Percentiles rank a stretch among this genome's conserved stretches.
Evolutionary conservation across 2,329 filamentous ascomycete genomes (phyloP).

Genomic region (Apiospora hydei): DNA sequence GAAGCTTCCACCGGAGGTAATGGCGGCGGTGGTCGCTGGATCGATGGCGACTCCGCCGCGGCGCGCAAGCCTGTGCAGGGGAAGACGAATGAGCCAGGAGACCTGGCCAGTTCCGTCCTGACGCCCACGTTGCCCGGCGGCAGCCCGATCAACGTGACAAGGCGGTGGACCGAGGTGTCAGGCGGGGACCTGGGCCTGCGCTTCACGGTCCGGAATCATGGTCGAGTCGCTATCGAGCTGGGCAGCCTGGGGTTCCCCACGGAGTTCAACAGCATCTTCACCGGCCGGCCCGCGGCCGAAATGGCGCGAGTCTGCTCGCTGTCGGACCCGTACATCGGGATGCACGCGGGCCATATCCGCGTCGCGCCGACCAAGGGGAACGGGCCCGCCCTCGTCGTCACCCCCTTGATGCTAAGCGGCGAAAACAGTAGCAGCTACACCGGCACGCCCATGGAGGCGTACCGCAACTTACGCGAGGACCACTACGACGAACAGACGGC

Average conservation of each 20-base stretch:
- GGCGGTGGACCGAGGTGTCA: slow-evolving; percentile 57
- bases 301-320: slow-evolving; percentile 61
- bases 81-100: not conserved
- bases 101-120: slow-evolving; percentile 50
- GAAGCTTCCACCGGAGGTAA: slow-evolving; percentile 28
- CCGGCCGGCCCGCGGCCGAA: slow-evolving; percentile 53
- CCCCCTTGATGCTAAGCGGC: slow-evolving; percentile 48
- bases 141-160: slow-evolving; percentile 52
- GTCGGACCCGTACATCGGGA: slow-evolving; percentile 66
- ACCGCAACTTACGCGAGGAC: slow-evolving; percentile 57
- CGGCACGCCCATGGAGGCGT: slow-evolving; percentile 60
- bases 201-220: slow-evolving; percentile 58
- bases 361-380: slow-evolving; percentile 59
- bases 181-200: slow-evolving; percentile 57
- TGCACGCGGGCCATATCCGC: slow-evolving; percentile 64
- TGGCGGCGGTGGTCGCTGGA: slow-evolving; percentile 49
- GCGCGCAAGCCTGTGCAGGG: slow-evolving; percentile 45
- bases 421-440: slow-evolving; percentile 32
- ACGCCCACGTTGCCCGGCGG: slow-evolving; percentile 48
- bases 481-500: slow-evolving; percentile 45
- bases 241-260: slow-evolving; percentile 65
- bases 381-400: slow-evolving; percentile 61
- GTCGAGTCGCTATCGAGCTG: slow-evolving; percentile 52
- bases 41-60: slow-evolving; percentile 53
- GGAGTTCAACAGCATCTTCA: slow-evolving; percentile 70